A percentile compares a stretch with the other conserved stretches of the same genome.
phyloP scores from a whole-genome alignment of 2,329 filamentous ascomycete genomes.

The Aureobasidium sp. region DNA sequence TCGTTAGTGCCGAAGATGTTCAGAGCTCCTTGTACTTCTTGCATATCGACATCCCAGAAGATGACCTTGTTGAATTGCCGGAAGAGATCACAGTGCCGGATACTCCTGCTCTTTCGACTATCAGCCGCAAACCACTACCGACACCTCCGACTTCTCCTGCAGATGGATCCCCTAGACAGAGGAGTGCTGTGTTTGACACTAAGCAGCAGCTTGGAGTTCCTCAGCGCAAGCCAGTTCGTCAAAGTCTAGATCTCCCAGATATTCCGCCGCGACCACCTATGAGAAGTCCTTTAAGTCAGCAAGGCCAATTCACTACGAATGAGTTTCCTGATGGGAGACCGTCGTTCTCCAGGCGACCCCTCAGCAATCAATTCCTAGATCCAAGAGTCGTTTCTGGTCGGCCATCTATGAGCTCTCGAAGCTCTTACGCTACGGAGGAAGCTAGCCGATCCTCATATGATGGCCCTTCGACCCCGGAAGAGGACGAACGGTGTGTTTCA shows the following conservation, averaged over 20 bases:
- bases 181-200: neutral
- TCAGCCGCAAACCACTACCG: constrained; percentile 18
- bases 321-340: neutral
- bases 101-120: neutral
- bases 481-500: constrained; percentile 12
- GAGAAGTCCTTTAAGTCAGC: neutral
- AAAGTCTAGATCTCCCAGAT: constrained; percentile 11
- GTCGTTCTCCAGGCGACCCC: neutral
- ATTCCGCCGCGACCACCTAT: constrained; percentile 8
- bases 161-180: neutral
- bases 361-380: constrained; percentile 8
- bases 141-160: constrained; percentile 17
- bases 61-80: neutral
- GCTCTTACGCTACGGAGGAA: neutral
- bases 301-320: neutral
- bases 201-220: constrained; percentile 8
- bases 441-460: neutral
- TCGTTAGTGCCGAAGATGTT: constrained; percentile 81
- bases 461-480: neutral
- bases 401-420: neutral
- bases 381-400: neutral
- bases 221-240: constrained; percentile 5
- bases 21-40: constrained; percentile 85
- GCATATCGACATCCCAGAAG: constrained; percentile 54
- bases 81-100: neutral